phyloP scores from a whole-genome alignment of 2,329 filamentous ascomycete genomes.

The Paramyrothecium sp. region DNA sequence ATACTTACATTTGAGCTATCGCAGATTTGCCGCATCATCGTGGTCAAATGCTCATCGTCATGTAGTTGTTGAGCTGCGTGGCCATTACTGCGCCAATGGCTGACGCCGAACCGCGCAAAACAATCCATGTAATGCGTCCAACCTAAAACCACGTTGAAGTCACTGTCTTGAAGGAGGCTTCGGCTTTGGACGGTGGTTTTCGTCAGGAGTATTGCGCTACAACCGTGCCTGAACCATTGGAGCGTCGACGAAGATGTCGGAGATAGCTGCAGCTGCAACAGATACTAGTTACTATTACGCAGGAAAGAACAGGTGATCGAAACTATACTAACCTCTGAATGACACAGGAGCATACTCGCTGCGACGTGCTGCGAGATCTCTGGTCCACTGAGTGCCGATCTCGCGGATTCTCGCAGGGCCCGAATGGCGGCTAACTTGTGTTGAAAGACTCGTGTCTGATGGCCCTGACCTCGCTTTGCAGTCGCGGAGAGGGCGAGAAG shows the following conservation, averaged over 20 bases:
- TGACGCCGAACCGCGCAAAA: neutral
- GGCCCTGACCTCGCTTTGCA: neutral
- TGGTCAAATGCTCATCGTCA: neutral
- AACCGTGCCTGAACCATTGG: neutral
- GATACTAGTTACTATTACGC: neutral
- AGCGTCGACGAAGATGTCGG: neutral
- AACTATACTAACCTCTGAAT: neutral
- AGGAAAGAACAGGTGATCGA: neutral
- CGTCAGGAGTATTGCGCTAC: neutral
- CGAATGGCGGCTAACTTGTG: slow-evolving; percentile 1
- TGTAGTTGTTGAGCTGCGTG: neutral
- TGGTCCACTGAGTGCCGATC: neutral
- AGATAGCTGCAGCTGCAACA: neutral
- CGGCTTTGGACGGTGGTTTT: neutral
- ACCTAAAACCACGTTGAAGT: neutral
- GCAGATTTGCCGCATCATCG: neutral
- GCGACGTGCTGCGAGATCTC: neutral
- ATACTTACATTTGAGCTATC: neutral
- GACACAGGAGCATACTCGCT: neutral
- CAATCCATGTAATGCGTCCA: neutral
- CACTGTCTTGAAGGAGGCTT: neutral
- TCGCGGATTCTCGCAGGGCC: neutral
- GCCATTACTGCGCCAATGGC: neutral
- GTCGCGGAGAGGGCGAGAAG: neutral
- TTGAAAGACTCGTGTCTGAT: slow-evolving; percentile 10